Evolutionary conservation across 768 basidiomycete genomes (phyloP).

Genomic region (Tylopilus sp.): DNA sequence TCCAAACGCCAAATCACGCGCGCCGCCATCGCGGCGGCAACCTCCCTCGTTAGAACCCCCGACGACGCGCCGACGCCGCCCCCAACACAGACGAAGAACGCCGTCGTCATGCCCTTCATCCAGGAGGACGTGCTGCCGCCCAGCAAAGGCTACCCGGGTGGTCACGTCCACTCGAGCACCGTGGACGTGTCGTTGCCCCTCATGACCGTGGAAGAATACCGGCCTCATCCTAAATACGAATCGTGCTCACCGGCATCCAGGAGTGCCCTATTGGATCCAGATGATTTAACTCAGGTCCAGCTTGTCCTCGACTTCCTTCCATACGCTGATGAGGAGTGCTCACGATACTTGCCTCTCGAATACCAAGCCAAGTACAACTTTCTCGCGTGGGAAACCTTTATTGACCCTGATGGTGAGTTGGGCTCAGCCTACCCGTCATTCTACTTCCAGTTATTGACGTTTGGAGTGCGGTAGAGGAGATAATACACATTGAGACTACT

Average conservation of each 20-base stretch:
- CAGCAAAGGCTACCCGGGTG: neutral
- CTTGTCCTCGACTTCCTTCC: constrained; percentile 38
- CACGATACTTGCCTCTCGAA: constrained; percentile 29
- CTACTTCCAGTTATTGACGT: neutral
- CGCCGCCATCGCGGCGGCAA: constrained; percentile 11
- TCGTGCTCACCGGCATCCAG: constrained; percentile 43
- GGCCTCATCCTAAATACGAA: constrained; percentile 37
- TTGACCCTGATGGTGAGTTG: constrained; percentile 49
- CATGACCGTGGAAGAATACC: constrained; percentile 10
- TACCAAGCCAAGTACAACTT: constrained; percentile 29
- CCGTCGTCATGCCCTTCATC: constrained; percentile 10
- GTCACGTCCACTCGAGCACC: neutral
- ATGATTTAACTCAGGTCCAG: too few relatives aligned
- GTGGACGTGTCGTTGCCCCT: constrained; percentile 12
- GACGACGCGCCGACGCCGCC: neutral
- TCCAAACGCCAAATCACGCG: constrained; percentile 9
- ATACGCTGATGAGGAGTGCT: constrained; percentile 46
- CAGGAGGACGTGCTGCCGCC: neutral
- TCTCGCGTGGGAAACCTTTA: constrained; percentile 37
- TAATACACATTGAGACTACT: constrained; percentile 45
- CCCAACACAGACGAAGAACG: neutral
- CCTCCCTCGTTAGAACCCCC: neutral
- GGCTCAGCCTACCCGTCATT: neutral
- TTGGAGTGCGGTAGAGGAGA: constrained; percentile 36
- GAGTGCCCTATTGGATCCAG: constrained; percentile 22